Evolutionary conservation across 2,329 filamentous ascomycete species (phyloP).

Genomic region (Tolypocladium cylindrosporum): DNA sequence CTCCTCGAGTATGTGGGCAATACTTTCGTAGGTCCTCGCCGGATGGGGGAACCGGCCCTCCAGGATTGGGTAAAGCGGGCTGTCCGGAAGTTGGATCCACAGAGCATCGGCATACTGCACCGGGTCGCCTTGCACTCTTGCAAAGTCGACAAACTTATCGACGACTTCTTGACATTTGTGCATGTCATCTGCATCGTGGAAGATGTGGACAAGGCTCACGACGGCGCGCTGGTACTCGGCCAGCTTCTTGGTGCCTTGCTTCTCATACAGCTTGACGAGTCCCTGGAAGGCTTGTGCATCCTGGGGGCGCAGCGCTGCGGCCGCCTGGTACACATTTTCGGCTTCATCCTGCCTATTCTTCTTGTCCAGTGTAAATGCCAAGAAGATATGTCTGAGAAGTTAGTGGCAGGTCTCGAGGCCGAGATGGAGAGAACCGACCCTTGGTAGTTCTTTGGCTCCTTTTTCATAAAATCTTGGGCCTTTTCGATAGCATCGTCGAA

Average conservation of each 20-base stretch:
- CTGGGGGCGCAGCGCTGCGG: slow-evolving; percentile 58
- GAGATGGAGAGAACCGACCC: slow-evolving; percentile 41
- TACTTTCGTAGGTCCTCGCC: slow-evolving; percentile 66
- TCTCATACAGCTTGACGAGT: slow-evolving; percentile 75
- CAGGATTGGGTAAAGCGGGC: slow-evolving; percentile 69
- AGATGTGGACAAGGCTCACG: slow-evolving; percentile 64
- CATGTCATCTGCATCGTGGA: slow-evolving; percentile 54
- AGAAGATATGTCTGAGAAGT: slow-evolving; percentile 59
- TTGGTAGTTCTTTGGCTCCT: slow-evolving; percentile 73
- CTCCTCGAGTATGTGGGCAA: slow-evolving; percentile 73
- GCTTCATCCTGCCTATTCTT: slow-evolving; percentile 60
- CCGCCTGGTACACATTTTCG: slow-evolving; percentile 65
- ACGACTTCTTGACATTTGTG: slow-evolving; percentile 58
- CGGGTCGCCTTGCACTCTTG: slow-evolving; percentile 60
- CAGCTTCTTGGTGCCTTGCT: slow-evolving; percentile 58
- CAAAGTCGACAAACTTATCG: slow-evolving; percentile 70
- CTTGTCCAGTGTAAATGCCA: slow-evolving; percentile 78
- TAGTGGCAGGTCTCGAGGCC: slow-evolving; percentile 2
- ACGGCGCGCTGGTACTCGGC: slow-evolving; percentile 65
- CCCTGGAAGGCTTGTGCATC: slow-evolving; percentile 90
- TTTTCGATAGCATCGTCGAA: slow-evolving; percentile 66
- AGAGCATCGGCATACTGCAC: slow-evolving; percentile 68
- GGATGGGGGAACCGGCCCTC: slow-evolving; percentile 79
- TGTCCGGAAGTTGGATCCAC: slow-evolving; percentile 66
- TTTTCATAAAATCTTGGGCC: slow-evolving; percentile 57